Evolutionary conservation across 495 filamentous ascomycete genomes (phyloP).

Genomic region (Tuber indicum): DNA sequence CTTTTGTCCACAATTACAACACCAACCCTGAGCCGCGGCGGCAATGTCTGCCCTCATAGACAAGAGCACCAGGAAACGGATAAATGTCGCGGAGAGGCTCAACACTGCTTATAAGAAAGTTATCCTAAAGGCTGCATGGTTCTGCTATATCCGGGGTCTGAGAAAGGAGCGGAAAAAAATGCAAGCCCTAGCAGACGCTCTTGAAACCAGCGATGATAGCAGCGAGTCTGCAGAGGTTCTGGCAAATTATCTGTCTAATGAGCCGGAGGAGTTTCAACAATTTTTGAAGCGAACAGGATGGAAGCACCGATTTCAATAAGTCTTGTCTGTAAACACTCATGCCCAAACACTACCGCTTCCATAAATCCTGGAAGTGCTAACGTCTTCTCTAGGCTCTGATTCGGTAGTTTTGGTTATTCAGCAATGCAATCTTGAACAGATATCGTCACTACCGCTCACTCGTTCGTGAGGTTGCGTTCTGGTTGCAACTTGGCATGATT

Average conservation of each 20-base stretch:
- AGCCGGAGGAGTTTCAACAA: neutral
- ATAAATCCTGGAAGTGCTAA: neutral
- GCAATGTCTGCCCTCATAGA: neutral
- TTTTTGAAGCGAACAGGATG: neutral
- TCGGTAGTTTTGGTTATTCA: neutral
- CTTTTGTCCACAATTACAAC: neutral
- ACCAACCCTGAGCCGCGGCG: neutral
- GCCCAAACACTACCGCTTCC: neutral
- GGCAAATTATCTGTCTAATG: neutral
- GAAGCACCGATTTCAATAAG: neutral
- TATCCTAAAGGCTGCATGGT: neutral
- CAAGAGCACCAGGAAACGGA: neutral
- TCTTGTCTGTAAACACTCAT: neutral
- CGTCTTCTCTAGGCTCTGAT: neutral
- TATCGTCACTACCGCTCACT: neutral
- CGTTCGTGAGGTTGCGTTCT: neutral
- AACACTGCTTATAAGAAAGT: neutral
- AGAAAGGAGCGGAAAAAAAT: neutral
- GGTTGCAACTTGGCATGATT: too few relatives aligned
- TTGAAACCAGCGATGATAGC: neutral
- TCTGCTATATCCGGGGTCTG: neutral
- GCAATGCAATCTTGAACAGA: neutral
- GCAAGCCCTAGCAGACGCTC: neutral
- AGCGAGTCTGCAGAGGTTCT: neutral
- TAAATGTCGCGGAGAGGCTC: neutral